Percentiles rank a stretch among this genome's conserved stretches.
Evolutionary conservation across 1,284 basidiomycete genomes (phyloP).

Genomic region (Cryptococcus deneoformans): DNA sequence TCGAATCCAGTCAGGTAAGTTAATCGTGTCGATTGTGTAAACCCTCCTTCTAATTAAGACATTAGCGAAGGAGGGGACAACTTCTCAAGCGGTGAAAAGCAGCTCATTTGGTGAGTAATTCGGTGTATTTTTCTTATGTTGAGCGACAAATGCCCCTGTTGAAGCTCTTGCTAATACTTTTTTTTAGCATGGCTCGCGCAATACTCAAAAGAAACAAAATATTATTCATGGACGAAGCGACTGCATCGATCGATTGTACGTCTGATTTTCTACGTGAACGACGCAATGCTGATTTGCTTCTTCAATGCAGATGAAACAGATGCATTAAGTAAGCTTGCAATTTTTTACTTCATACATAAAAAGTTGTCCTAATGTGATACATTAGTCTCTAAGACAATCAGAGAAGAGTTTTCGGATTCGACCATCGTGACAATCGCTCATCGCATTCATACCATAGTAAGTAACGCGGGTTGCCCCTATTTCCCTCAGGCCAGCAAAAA

Average conservation of each 20-base stretch:
- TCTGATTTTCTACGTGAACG: slow-evolving; percentile 4
- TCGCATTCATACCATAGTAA: slow-evolving; percentile 62
- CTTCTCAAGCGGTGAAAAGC: slow-evolving; percentile 85
- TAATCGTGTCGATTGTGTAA: slow-evolving; percentile 55
- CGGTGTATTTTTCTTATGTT: neutral
- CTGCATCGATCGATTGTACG: slow-evolving; percentile 54
- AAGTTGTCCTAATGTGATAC: too few species aligned
- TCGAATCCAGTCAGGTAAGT: slow-evolving; percentile 63
- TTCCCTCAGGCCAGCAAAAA: neutral
- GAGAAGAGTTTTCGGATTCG: slow-evolving; percentile 57
- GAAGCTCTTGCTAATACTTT: neutral
- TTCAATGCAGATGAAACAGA: slow-evolving; percentile 61
- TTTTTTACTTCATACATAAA: too few species aligned
- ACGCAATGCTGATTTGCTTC: slow-evolving; percentile 9
- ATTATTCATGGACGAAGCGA: slow-evolving; percentile 79
- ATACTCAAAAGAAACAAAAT: slow-evolving; percentile 72
- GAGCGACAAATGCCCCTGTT: neutral
- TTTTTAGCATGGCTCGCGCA: slow-evolving; percentile 67
- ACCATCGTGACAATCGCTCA: slow-evolving; percentile 62
- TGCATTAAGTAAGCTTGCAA: slow-evolving; percentile 54
- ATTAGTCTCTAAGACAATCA: slow-evolving; percentile 48
- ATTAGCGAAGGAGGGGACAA: slow-evolving; percentile 67
- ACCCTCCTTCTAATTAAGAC: neutral
- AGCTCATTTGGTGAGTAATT: slow-evolving; percentile 59
- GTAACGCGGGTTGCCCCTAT: slow-evolving; percentile 13